Conservation (phyloP, 169 alveolate genomes). For the Plasmodium chabaudi region DNA sequence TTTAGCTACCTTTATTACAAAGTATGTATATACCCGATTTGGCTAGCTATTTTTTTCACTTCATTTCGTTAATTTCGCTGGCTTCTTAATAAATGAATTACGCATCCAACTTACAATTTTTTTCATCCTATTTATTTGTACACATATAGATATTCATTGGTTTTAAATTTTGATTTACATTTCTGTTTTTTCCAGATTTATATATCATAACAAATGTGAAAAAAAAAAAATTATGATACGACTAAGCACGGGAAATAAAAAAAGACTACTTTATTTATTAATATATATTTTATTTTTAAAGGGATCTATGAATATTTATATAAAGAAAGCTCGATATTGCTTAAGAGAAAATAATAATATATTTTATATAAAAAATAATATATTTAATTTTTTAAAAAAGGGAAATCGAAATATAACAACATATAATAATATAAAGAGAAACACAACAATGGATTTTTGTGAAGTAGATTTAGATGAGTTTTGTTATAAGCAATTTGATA, state of each 20-base stretch:
- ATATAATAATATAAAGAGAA: neutral
- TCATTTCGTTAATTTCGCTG: no score
- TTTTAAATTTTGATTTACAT: no score
- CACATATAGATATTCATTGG: no score
- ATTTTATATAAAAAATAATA: slow-evolving; percentile 1
- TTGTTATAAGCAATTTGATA: slow-evolving; percentile 85
- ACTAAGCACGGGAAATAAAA: neutral
- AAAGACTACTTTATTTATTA: neutral
- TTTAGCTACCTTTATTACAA: no score
- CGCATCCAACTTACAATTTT: no score
- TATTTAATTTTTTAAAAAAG: slow-evolving; percentile 5
- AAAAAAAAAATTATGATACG: no score
- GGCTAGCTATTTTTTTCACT: no score
- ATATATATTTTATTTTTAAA: neutral
- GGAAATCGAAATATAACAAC: neutral
- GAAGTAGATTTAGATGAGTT: slow-evolving; percentile 78
- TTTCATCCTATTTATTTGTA: no score
- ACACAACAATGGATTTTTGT: slow-evolving; percentile 33
- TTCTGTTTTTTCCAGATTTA: no score
- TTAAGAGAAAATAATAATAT: neutral
- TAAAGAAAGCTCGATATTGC: slow-evolving; percentile 1
- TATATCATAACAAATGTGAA: no score
- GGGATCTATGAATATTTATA: neutral
- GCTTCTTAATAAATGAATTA: no score
- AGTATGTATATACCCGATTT: no score